Evolutionary conservation across 176 grass and related monocot species (phyloP).

Genomic region (Lolium multiflorum): DNA sequence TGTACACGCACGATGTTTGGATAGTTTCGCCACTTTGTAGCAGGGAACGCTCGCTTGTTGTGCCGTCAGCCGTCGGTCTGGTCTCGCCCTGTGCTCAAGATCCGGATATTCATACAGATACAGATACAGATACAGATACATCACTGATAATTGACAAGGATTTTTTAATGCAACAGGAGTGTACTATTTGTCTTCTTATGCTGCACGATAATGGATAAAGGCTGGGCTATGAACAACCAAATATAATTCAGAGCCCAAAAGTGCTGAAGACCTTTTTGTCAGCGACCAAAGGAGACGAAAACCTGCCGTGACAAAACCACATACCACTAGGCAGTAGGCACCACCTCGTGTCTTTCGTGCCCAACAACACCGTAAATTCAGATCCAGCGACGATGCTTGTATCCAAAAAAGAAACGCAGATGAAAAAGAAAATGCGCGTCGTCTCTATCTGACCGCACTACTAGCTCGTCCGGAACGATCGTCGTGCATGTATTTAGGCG

Average conservation of each 20-base stretch:
- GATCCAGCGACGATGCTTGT: slow-evolving; percentile 20
- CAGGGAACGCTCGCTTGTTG: background rate
- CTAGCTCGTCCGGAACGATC: background rate
- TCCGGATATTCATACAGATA: background rate
- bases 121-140: background rate
- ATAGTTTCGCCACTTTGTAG: background rate
- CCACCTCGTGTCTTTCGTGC: slow-evolving; percentile 22
- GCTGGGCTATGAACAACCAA: background rate
- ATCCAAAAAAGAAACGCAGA: slow-evolving; percentile 50
- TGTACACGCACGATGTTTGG: too few relatives aligned
- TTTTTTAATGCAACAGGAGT: background rate
- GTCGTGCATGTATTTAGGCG: slow-evolving; percentile 20
- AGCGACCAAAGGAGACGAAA: background rate
- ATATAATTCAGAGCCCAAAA: background rate
- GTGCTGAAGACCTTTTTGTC: too few relatives aligned
- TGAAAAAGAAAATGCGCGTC: slow-evolving; percentile 11
- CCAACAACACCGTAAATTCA: slow-evolving; percentile 42
- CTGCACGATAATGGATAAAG: background rate
- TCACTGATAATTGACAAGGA: background rate
- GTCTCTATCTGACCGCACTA: slow-evolving; percentile 53
- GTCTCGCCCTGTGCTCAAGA: background rate
- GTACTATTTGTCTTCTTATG: background rate
- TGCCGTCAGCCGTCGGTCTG: background rate
- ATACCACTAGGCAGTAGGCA: slow-evolving; percentile 33
- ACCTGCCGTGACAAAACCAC: slow-evolving; percentile 43